Evolutionary conservation across 108 stramenopile genomes (phyloP).

Genomic region (Cyclotella choctawhatcheeana): DNA sequence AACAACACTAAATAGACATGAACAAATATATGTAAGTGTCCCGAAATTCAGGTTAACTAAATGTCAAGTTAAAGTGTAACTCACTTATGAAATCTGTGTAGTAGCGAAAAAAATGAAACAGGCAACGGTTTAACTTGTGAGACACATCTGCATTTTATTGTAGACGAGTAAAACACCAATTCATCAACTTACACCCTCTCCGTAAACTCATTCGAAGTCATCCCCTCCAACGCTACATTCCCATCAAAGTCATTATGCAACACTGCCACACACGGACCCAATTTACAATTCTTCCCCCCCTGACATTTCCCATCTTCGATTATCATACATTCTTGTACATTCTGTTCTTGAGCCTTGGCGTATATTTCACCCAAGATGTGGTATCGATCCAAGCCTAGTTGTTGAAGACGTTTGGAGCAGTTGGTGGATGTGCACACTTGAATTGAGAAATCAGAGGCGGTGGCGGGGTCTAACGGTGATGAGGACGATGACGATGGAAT

Average conservation of each 20-base stretch:
- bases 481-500: too few relatives aligned
- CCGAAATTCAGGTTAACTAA: background rate
- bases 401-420: slow-evolving; percentile 61
- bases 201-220: slow-evolving; percentile 66
- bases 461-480: slow-evolving; percentile 36
- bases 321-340: slow-evolving; percentile 34
- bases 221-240: slow-evolving; percentile 76
- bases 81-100: slow-evolving; percentile 33
- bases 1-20: slow-evolving; percentile 34
- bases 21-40: background rate
- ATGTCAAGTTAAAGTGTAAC: background rate
- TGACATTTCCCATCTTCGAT: slow-evolving; percentile 78
- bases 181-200: slow-evolving; percentile 50
- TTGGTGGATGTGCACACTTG: slow-evolving; percentile 72
- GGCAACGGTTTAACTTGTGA: background rate
- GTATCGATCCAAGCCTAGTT: slow-evolving; percentile 64
- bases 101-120: background rate
- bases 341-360: slow-evolving; percentile 32
- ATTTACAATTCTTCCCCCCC: slow-evolving; percentile 70
- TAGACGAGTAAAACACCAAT: background rate
- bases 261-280: slow-evolving; percentile 78
- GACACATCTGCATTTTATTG: background rate
- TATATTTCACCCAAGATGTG: slow-evolving; percentile 71
- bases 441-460: slow-evolving; percentile 70
- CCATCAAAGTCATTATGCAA: slow-evolving; percentile 84